These are phyloP conservation scores for Fomitopsis palustris DNA, from an alignment of 1,284 basidiomycete species.

Conservation along the genomic window DNA sequence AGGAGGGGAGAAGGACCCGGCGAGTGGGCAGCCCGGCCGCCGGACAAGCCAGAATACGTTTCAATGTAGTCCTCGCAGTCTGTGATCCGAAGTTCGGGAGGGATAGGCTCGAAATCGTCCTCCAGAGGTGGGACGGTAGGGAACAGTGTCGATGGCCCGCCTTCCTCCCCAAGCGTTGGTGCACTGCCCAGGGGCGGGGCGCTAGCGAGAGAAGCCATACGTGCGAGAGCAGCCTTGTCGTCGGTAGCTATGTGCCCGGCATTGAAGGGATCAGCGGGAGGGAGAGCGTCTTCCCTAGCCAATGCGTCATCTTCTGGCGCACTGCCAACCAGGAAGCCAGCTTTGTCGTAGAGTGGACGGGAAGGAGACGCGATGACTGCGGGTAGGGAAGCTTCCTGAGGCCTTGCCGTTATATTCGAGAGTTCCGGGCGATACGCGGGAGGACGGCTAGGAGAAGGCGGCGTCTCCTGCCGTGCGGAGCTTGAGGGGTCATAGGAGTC, in stretches of 20 bases:
- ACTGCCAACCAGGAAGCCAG: neutral
- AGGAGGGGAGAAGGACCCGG: slow-evolving; percentile 5
- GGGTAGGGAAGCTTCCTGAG: slow-evolving; percentile 2
- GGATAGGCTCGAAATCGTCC: slow-evolving; percentile 20
- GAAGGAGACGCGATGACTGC: neutral
- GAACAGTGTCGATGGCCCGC: slow-evolving; percentile 13
- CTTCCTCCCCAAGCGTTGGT: slow-evolving; percentile 4
- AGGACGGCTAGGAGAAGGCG: slow-evolving; percentile 8
- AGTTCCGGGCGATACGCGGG: slow-evolving; percentile 15
- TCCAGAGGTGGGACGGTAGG: slow-evolving; percentile 28
- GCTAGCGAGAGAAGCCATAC: slow-evolving; percentile 52
- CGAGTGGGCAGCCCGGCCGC: slow-evolving; percentile 6
- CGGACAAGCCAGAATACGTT: slow-evolving; percentile 4
- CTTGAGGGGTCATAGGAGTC: neutral
- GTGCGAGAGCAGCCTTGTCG: slow-evolving; percentile 63
- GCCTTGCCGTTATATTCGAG: slow-evolving; percentile 1
- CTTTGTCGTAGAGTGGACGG: neutral
- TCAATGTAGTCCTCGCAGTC: slow-evolving; percentile 7
- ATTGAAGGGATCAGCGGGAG: slow-evolving; percentile 22
- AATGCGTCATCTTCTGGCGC: neutral
- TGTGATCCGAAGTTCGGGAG: slow-evolving; percentile 8
- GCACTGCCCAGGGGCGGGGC: slow-evolving; percentile 36
- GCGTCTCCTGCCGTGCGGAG: slow-evolving; percentile 3
- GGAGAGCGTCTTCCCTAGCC: slow-evolving; percentile 9
- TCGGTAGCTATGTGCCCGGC: slow-evolving; percentile 71